A percentile compares a stretch with the other conserved stretches of the same genome.
Conservation (phyloP, 2,329 filamentous ascomycete species). For the Talaromyces verruculosus region DNA sequence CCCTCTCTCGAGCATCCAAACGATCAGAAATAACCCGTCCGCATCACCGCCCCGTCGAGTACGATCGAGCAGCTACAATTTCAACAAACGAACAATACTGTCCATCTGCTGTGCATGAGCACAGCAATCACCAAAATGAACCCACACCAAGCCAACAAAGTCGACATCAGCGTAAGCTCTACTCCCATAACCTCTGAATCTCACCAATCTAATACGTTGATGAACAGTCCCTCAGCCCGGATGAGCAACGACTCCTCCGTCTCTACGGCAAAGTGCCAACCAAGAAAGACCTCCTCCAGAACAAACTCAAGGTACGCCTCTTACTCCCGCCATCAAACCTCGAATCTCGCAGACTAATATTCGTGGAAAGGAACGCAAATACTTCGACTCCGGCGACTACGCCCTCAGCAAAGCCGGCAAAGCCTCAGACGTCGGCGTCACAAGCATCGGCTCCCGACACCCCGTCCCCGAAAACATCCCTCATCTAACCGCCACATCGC, state of each 20-base stretch:
- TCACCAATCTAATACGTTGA: neutral
- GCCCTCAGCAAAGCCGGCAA: slow-evolving; percentile 97
- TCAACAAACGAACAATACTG: neutral
- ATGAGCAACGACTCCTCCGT: slow-evolving; percentile 94
- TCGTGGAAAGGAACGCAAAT: slow-evolving; percentile 75
- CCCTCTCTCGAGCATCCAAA: neutral
- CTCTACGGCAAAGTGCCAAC: slow-evolving; percentile 97
- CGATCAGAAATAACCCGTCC: neutral
- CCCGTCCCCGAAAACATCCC: slow-evolving; percentile 94
- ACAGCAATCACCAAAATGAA: slow-evolving; percentile 63
- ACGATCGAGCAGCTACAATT: neutral
- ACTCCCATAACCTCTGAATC: slow-evolving; percentile 4
- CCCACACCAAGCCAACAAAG: slow-evolving; percentile 96
- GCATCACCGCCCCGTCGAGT: neutral
- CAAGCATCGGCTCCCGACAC: slow-evolving; percentile 90
- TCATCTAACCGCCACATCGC: slow-evolving; percentile 71
- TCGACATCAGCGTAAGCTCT: slow-evolving; percentile 83
- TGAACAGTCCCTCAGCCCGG: slow-evolving; percentile 77
- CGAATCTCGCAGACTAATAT: neutral
- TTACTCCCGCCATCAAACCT: neutral
- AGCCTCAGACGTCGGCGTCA: slow-evolving; percentile 88
- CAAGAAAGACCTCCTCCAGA: slow-evolving; percentile 93
- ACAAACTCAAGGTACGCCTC: slow-evolving; percentile 76
- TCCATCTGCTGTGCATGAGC: slow-evolving; percentile 13
- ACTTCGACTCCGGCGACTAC: slow-evolving; percentile 96